Base-by-base conservation (phyloP, 176 grass and related monocot genomes). In the Poa pratensis region DNA sequence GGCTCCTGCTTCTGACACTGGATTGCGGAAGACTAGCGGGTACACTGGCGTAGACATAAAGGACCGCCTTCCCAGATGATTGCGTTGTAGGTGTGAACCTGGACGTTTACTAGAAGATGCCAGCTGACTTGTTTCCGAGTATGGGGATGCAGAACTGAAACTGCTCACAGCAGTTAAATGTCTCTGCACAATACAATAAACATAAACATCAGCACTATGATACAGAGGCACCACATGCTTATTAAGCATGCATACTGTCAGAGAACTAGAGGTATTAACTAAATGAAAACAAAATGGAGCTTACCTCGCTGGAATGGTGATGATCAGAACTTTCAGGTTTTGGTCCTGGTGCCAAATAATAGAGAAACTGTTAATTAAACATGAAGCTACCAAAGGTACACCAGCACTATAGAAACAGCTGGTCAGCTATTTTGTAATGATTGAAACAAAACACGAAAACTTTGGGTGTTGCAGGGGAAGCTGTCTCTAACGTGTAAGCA, bases 21-120 rank as follows among this genome's bases (percentile, higher is more conserved):
- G 94, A 83, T 96, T 99, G 58, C 45, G 91, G 72, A 96, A 96
- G 40, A 94, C 84, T 70, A 99, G 85, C 2, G 96, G 96, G 74
- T 99, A 99, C 8, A 99, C 90, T 32, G 96, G 96, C 76, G 95
- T 99, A 69, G 96, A 99, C 90, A 96, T 96, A 73, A 99, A 99
- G 16, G 96, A 91, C 22, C 94, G 88, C 79, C 94, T 91, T 9
- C 91, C 90, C 53, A 90, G 73, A 84, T 92, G 87, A 79, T 90
- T 90, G 77, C 86, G 91, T 52, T 90, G 94, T 69, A 81, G 87
- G 63, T 91, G 81, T 30, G 79, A 82, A 11, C 69, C 67, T 71
- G 88, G 78, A 28, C 83, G 92, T 88, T 95, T 97, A 84, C 92
- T 90, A 52, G 91, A 85, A 46, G 92, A 91, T 30, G 90, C 85